Conservation (phyloP, 768 basidiomycete genomes). For the Lyophyllum semitale region DNA sequence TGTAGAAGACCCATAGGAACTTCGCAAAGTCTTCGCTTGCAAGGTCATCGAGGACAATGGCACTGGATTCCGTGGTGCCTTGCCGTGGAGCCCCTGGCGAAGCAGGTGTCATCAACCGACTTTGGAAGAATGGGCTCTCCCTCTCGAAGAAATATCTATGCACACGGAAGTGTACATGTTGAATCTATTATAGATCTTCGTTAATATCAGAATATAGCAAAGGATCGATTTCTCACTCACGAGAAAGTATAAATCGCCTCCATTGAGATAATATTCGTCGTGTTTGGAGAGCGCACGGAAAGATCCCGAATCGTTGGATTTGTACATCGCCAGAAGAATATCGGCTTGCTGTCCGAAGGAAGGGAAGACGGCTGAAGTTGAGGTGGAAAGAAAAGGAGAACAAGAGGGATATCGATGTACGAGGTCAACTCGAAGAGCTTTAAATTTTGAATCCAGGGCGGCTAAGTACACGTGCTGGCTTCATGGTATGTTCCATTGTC, state of each 20-base stretch:
- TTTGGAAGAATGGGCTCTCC: slow-evolving; percentile 49
- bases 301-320: slow-evolving; percentile 13
- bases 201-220: slow-evolving; percentile 29
- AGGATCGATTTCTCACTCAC: slow-evolving; percentile 37
- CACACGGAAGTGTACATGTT: slow-evolving; percentile 51
- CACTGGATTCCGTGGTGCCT: slow-evolving; percentile 39
- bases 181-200: slow-evolving; percentile 46
- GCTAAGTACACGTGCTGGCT: slow-evolving; percentile 33
- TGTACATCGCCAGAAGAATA: slow-evolving; percentile 16
- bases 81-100: slow-evolving; percentile 30
- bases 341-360: slow-evolving; percentile 28
- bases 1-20: slow-evolving; percentile 61
- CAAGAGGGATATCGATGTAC: slow-evolving; percentile 38
- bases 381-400: slow-evolving; percentile 21
- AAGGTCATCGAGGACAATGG: slow-evolving; percentile 45
- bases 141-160: slow-evolving; percentile 57
- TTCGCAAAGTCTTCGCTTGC: slow-evolving; percentile 40
- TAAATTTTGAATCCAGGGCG: slow-evolving; percentile 32
- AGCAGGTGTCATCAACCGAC: slow-evolving; percentile 32
- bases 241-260: slow-evolving; percentile 52
- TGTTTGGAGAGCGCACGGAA: slow-evolving; percentile 29
- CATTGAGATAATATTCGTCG: slow-evolving; percentile 47
- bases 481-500: slow-evolving; percentile 17
- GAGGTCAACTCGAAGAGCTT: slow-evolving; percentile 19
- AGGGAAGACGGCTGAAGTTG: slow-evolving; percentile 16